Conservation (phyloP, 805 yeast species). For the Candida fluviatilis region DNA sequence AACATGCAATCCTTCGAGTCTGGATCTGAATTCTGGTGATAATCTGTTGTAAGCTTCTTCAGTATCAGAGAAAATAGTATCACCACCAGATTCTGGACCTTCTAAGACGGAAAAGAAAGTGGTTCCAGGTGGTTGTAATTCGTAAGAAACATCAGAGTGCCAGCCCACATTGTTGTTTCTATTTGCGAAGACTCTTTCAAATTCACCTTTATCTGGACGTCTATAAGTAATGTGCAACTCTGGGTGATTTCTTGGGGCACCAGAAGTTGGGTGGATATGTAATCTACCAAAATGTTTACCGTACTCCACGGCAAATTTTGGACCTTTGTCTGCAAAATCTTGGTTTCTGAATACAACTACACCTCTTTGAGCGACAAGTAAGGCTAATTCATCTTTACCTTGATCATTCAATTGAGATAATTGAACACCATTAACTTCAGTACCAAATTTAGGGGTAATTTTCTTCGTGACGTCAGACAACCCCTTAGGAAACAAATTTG, state of each 20-base stretch:
- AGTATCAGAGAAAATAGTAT: slow-evolving; percentile 71
- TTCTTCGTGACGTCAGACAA: slow-evolving; percentile 25
- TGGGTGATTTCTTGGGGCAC: slow-evolving; percentile 62
- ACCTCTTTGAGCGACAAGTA: slow-evolving; percentile 64
- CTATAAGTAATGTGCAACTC: slow-evolving; percentile 62
- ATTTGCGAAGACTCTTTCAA: slow-evolving; percentile 28
- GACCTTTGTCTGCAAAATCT: slow-evolving; percentile 53
- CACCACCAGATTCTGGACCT: slow-evolving; percentile 63
- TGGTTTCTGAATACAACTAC: slow-evolving; percentile 65
- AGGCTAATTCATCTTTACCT: slow-evolving; percentile 67
- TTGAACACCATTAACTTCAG: slow-evolving; percentile 59
- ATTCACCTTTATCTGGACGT: slow-evolving; percentile 37
- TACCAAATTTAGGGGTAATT: slow-evolving; percentile 68
- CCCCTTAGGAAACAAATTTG: slow-evolving; percentile 45
- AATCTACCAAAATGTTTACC: slow-evolving; percentile 66
- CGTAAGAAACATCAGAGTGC: slow-evolving; percentile 77
- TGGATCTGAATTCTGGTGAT: slow-evolving; percentile 58
- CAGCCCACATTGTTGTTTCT: slow-evolving; percentile 43
- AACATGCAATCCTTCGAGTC: slow-evolving; percentile 59
- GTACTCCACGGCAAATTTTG: slow-evolving; percentile 46
- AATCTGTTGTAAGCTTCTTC: slow-evolving; percentile 68
- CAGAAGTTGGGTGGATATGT: slow-evolving; percentile 73
- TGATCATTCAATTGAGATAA: slow-evolving; percentile 47
- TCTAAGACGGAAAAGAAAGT: slow-evolving; percentile 66
- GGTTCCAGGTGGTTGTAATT: slow-evolving; percentile 66